Conservation (phyloP, 306 rosid species). For the Potentilla sterilis region DNA sequence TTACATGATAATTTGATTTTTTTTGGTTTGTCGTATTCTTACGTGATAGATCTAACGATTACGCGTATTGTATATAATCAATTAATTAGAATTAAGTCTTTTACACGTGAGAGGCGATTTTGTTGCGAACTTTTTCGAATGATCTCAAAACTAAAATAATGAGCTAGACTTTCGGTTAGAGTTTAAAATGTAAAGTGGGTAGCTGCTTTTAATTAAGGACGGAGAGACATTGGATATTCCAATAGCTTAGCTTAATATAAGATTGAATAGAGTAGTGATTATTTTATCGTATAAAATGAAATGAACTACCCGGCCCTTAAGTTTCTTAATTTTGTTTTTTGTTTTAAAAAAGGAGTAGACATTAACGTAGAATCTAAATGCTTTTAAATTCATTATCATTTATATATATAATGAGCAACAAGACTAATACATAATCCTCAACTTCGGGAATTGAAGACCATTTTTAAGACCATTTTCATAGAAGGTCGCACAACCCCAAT, state of each 20-base stretch:
- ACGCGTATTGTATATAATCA: neutral
- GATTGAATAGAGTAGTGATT: neutral
- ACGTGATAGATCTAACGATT: neutral
- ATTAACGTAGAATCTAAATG: neutral
- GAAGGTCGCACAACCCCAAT: too few species aligned
- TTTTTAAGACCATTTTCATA: too few species aligned
- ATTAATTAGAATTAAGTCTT: neutral
- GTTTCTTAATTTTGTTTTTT: neutral
- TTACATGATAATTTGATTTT: neutral
- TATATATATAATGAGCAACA: neutral
- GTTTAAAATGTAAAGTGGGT: neutral
- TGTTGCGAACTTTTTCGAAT: neutral
- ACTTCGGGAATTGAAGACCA: constrained; percentile 24
- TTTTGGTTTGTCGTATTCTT: too few species aligned
- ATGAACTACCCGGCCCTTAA: neutral
- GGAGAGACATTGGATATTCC: neutral
- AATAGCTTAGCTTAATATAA: neutral
- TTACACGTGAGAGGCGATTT: neutral
- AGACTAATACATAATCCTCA: constrained; percentile 16
- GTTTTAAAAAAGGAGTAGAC: neutral
- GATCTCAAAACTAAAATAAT: neutral
- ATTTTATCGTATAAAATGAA: neutral
- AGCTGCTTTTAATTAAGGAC: constrained; percentile 2
- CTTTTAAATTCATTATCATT: neutral
- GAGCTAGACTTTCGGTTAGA: constrained; percentile 1